Conservation (phyloP, 1,284 basidiomycete genomes). For the Fereydounia khargensis region DNA sequence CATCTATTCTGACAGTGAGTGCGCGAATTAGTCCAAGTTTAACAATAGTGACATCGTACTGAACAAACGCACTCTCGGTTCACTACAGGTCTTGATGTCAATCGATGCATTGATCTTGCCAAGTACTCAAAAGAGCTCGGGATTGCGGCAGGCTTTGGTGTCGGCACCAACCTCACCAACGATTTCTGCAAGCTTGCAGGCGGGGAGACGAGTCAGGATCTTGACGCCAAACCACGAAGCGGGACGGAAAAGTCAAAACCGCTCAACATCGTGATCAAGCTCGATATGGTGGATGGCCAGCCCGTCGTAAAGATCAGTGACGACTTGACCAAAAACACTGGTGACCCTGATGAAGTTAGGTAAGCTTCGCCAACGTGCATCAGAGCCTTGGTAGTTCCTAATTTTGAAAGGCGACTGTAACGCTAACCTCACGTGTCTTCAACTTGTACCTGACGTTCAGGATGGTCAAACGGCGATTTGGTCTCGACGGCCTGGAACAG, state of each 20-base stretch:
- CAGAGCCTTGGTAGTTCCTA: background rate
- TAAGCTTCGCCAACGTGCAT: conserved; percentile 1
- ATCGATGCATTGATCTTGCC: conserved; percentile 40
- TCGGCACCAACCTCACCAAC: conserved; percentile 49
- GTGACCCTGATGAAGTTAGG: conserved; percentile 42
- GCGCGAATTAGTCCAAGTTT: no score
- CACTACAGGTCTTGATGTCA: conserved; percentile 27
- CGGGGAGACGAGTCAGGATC: background rate
- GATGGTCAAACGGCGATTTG: conserved; percentile 27
- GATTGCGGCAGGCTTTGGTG: conserved; percentile 50
- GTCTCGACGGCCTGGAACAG: conserved; percentile 7
- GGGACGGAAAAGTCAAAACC: conserved; percentile 21
- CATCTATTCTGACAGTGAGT: conserved; percentile 48
- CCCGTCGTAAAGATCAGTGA: conserved; percentile 55
- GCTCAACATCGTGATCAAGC: conserved; percentile 56
- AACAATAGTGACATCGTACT: no score
- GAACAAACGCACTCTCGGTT: background rate
- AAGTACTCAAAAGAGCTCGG: conserved; percentile 36
- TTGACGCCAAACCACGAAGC: background rate
- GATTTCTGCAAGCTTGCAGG: conserved; percentile 21
- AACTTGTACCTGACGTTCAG: conserved; percentile 1
- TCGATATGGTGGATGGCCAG: conserved; percentile 37
- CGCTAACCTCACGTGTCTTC: background rate
- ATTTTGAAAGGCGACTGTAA: background rate
- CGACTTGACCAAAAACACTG: conserved; percentile 56